Evolutionary conservation across 2,329 filamentous ascomycete genomes (phyloP), one percentile per base, ranked within the genome.

Genomic region (Thelonectria olida): DNA sequence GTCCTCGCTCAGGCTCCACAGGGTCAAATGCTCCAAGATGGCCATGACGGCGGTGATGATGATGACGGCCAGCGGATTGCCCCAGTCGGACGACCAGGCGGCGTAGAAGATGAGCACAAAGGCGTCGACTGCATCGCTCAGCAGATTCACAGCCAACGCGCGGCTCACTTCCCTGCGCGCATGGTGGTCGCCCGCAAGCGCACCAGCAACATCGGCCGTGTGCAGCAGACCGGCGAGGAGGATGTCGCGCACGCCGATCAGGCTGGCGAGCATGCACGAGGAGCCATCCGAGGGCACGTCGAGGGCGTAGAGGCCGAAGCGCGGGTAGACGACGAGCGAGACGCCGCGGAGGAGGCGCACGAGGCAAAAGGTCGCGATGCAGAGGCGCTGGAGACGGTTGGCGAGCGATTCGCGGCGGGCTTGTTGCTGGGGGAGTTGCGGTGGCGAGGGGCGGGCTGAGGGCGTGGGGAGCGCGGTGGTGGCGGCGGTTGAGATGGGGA

Each of bases 81-180:
- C 65, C 70, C 73, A 73, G 49, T 70, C 68, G 20, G 68, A 65
- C 1, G 70, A 70, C 69, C 73, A 74, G 1, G 73, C 74, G 17
- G 73, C 73, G 19, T 73, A 73, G 53, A 76, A 76, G 48, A 76
- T 74, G 53, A 76, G 66, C 38, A 75, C 69, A 25, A 74, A 75
- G 6, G 75, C 72, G 65, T 76, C 74, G 42, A 74, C 68, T 58
- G 73, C 73, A 66, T 76, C 75, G 63, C 72, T 74, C 20, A 75
- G 69, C 5, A 76, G 65, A 39, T 69, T 74, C 22, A 68, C 65
- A 10, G 71, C 69, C 27, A 76, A 64, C 3, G 74, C 74, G 53
- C 75, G 70, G 31, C 69, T 68, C 5, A 73, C 63, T 48, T 76
- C 74, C 49, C 70, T 68, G 39, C 66, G 63, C 25, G 61, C 65